Base-by-base conservation (phyloP, 176 grass and related monocot species). In the Melocanna baccifera region DNA sequence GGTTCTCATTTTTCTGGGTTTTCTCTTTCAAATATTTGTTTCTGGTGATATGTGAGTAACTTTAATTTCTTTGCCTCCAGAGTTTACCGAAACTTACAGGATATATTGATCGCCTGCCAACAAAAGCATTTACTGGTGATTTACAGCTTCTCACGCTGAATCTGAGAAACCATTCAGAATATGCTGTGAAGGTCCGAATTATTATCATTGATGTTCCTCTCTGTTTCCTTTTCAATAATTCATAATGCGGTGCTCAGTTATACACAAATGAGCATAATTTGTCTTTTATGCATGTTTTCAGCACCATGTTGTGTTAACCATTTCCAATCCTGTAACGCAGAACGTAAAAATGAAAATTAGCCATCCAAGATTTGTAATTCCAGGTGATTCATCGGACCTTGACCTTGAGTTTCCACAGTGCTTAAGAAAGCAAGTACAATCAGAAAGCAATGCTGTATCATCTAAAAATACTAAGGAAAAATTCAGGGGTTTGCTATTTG, bases 311-410 rank as follows among this genome's bases (percentile, higher is more conserved):
- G 32, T 73, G 10, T 42, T 87, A 79, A 83, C 25, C 20, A 71
- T 52, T 83, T 67, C 65, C 67, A 87, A 75, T 82, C 45, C 62
- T 76, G 79, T 83, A 65, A 86, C 79, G 68, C 93, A 99, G 96
- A 92, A 92, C 41, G 79, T 99, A 51, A 99, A 95, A 86, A 94
- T 99, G 89, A 99, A 96, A 71, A 85, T 94, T 84, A 99, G 87
- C 81, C 86, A 92, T 75, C 91, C 93, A 81, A 96, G 96, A 85
- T 94, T 89, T 84, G 56, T 96, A 79, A 90, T 96, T 83, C 93
- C 93, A 42, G 77, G 80, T 61, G 83, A 85, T 85, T 86, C 84
- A 67, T 79, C 34, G 6, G 84, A 96, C 11, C 47, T 87, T 52
- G 66, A 80, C 78, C 22, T 90, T 2, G 82, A 86, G 51, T 92